Percentiles rank a stretch among this genome's conserved stretches.
Conservation (phyloP, 1,284 basidiomycete genomes). For the Cutaneotrichosporon sp. region DNA sequence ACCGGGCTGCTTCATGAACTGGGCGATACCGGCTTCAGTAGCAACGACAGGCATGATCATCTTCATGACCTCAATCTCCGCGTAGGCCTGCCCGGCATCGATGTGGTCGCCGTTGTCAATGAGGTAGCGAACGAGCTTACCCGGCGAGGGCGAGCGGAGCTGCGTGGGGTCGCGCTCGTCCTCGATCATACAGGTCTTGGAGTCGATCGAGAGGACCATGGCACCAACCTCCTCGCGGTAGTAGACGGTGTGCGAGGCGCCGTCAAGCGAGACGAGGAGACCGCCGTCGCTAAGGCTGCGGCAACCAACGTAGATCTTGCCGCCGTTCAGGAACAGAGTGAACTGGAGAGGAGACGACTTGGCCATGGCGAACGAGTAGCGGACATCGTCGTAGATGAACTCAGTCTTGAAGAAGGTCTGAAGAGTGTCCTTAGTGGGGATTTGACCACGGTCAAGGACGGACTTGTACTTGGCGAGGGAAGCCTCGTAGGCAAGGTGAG, state of each 20-base stretch:
- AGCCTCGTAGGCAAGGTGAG: slow-evolving; percentile 80
- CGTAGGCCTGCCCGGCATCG: slow-evolving; percentile 91
- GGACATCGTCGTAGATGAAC: slow-evolving; percentile 94
- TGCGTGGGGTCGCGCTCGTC: slow-evolving; percentile 99
- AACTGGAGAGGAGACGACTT: slow-evolving; percentile 82
- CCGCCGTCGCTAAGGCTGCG: slow-evolving; percentile 93
- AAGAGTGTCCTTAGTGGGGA: slow-evolving; percentile 86
- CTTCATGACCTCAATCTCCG: slow-evolving; percentile 99
- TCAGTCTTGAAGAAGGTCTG: slow-evolving; percentile 97
- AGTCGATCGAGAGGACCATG: slow-evolving; percentile 86
- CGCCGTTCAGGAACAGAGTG: slow-evolving; percentile 95
- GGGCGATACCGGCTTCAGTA: slow-evolving; percentile 91
- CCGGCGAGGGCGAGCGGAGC: slow-evolving; percentile 89
- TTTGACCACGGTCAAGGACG: slow-evolving; percentile 92
- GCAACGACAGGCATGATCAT: slow-evolving; percentile 98
- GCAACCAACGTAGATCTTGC: slow-evolving; percentile 80
- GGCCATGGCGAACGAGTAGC: slow-evolving; percentile 94
- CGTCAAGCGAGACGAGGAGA: slow-evolving; percentile 82
- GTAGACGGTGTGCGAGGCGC: slow-evolving; percentile 95
- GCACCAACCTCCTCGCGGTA: slow-evolving; percentile 98
- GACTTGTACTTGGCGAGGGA: slow-evolving; percentile 93
- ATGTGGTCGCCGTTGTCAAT: slow-evolving; percentile 97
- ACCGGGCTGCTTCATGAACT: slow-evolving; percentile 97
- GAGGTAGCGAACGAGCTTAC: slow-evolving; percentile 91
- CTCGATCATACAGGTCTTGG: slow-evolving; percentile 97